Evolutionary conservation across 805 yeast species (phyloP), one percentile per base, ranked within the genome.

Genomic region (Saturnispora bothae): DNA sequence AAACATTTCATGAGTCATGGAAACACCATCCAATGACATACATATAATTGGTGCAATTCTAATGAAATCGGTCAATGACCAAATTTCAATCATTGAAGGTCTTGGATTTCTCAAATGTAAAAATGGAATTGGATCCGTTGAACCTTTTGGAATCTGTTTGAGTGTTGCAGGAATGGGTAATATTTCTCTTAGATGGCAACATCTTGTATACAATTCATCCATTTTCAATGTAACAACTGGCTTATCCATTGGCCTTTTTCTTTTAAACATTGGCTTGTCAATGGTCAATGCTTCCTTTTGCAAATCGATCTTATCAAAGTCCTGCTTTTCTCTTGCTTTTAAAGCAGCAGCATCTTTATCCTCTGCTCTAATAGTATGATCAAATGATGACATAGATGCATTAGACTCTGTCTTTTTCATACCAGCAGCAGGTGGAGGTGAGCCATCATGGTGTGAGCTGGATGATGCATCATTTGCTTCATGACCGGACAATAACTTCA

Each of bases 151-250:
- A 44, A 88, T 68, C 53, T 84, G 95, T 51, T 81, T 80, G 48
- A 83, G 53, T 5, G 89, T 85, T 3, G 94, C 89, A 3, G 95
- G 89, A 35, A 88, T 88, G 2, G 97, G 96, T 43, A 88, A 57
- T 41, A 88, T 88, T 51, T 88, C 96, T 39, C 96, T 66, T 42
- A 88, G 63, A 57, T 88, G 96, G 55, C 96, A 88, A 57, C 96
- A 89, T 46, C 96, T 66, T 1, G 96, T 84, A 59, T 88, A 88
- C 51, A 89, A 66, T 33, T 76, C 69, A 49, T 84, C 95, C 38
- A 81, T 69, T 25, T 61, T 61, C 35, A 61, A 45, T 9, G 64
- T 61, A 8, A 61, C 65, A 9, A 56, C 52, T 1, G 65, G 65
- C 16, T 50, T 56, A 5, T 56, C 63, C 65, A 60, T 60, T 30